Evolutionary conservation across 179 eudicot genomes (phyloP), one percentile per base, ranked within the genome.

Genomic region (Corrigiola litoralis): DNA sequence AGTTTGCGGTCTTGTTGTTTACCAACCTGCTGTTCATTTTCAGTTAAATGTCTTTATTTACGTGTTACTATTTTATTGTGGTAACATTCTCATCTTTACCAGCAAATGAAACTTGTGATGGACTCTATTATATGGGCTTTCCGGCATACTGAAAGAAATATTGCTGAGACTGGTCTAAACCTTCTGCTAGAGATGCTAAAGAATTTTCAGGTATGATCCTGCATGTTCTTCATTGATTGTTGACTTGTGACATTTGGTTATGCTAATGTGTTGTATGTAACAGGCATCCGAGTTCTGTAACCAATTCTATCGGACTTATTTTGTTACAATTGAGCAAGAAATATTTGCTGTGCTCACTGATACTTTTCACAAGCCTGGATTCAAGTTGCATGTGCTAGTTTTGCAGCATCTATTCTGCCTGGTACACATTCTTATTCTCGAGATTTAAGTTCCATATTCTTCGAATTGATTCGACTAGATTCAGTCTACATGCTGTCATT

Each of bases 101-200:
- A 95, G 97, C 99, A 95, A 88, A 64, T 95, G 68, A 91, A 95
- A 77, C 92, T 91, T 80, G 97, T 95, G 25, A 91, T 88, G 96
- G 97, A 95, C 80, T 95, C 99, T 9, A 92, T 95, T 44, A 87
- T 91, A 41, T 95, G 99, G 99, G 99, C 99, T 61, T 91, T 95
- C 72, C 96, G 99, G 61, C 99, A 95, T 66, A 95, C 99, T 27
- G 99, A 95, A 68, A 74, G 97, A 70, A 95, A 95, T 76, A 95
- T 95, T 73, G 97, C 99, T 41, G 99, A 95, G 77, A 95, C 97
- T 46, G 99, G 99, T 62, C 80, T 95, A 34, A 95, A 77, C 75
- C 92, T 95, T 63, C 74, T 95, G 34, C 70, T 95, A 62, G 99
- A 88, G 81, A 91, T 95, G 99, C 83, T 86, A 54, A 91, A 84